These are phyloP conservation scores for Globisporangium cylindrosporum DNA, from an alignment of 352 stramenopile species.

Conservation along the genomic window DNA sequence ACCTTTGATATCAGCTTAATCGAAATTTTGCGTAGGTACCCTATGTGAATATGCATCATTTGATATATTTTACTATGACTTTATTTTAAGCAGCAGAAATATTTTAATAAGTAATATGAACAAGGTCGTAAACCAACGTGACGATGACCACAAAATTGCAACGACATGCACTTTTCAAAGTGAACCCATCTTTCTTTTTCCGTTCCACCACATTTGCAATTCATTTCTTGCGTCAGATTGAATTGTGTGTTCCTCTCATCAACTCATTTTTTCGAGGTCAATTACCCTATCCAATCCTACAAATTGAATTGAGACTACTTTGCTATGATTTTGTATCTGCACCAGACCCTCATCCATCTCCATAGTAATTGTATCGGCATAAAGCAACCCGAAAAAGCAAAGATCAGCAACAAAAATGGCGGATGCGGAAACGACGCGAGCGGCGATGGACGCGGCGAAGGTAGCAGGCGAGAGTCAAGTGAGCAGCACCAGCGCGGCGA, in stretches of 20 bases:
- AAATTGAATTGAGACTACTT: not conserved
- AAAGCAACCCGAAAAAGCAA: not conserved
- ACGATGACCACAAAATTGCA: not conserved
- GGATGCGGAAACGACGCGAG: slow-evolving; percentile 4
- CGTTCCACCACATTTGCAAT: not conserved
- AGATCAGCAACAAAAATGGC: slow-evolving; percentile 1
- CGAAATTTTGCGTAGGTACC: not conserved
- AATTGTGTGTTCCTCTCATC: not conserved
- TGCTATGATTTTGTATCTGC: not conserved
- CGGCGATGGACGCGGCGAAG: not conserved
- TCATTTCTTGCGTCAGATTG: not conserved
- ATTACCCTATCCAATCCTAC: not conserved
- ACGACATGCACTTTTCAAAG: not conserved
- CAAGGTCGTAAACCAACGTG: not conserved
- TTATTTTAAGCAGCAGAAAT: not conserved
- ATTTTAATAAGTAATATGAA: not conserved
- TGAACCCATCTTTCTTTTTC: not conserved
- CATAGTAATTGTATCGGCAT: not conserved
- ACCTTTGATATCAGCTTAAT: not conserved
- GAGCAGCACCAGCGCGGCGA: not conserved
- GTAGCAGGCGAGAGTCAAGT: not conserved
- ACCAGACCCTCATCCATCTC: not conserved
- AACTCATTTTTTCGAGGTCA: not conserved
- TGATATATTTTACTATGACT: not conserved
- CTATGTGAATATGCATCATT: not conserved